These are phyloP conservation scores for Neofusicoccum ribis DNA, from an alignment of 2,329 filamentous ascomycete genomes.

Conservation along the genomic window DNA sequence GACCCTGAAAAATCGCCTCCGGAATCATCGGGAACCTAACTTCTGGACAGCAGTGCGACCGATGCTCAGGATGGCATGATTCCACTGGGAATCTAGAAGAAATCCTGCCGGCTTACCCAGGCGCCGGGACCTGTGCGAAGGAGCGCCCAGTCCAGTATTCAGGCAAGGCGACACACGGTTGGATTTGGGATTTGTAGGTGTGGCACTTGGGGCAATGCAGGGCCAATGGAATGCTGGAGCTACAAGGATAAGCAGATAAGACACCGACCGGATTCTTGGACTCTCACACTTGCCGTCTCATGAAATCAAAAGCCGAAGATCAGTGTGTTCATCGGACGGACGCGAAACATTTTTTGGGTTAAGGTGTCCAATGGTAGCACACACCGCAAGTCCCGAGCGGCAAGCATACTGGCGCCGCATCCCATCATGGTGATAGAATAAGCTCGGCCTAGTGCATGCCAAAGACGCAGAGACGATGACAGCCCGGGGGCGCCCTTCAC, in stretches of 20 bases:
- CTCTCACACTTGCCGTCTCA: constrained; percentile 6
- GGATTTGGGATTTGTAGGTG: neutral
- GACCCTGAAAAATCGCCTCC: neutral
- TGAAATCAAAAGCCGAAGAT: neutral
- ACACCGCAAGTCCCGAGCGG: neutral
- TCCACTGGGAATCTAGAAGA: constrained; percentile 9
- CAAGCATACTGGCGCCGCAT: neutral
- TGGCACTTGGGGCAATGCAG: neutral
- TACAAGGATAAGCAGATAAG: neutral
- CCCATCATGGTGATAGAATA: neutral
- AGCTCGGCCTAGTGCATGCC: constrained; percentile 5
- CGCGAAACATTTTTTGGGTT: neutral
- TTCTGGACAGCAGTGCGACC: neutral
- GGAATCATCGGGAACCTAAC: neutral
- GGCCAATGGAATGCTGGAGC: neutral
- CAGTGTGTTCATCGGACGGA: neutral
- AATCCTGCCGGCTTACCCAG: neutral
- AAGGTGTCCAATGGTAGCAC: neutral
- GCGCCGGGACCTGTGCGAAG: neutral
- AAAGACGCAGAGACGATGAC: neutral
- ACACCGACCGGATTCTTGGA: neutral
- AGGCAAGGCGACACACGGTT: constrained; percentile 1
- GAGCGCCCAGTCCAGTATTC: neutral
- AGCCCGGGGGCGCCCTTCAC: neutral
- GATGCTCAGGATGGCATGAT: neutral